A percentile compares a stretch with the other conserved stretches of the same genome.
Evolutionary conservation across 192 early-diverging fungal species (phyloP).

Genomic region (Podila clonocystis): DNA sequence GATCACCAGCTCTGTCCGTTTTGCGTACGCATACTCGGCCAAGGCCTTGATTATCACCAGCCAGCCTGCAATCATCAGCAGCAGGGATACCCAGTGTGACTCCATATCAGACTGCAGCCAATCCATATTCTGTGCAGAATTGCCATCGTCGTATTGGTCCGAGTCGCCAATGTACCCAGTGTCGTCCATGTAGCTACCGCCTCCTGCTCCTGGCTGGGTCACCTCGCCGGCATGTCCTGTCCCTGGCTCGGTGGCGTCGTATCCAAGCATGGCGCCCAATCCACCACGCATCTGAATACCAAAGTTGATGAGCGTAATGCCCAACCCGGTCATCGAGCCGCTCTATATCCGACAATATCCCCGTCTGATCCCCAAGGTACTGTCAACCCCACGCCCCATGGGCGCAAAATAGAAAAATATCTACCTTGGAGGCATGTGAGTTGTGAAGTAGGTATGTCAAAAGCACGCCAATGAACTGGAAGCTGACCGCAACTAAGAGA

Average conservation of each 20-base stretch:
- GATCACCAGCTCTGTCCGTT: conserved; percentile 76
- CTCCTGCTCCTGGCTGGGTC: conserved; percentile 17
- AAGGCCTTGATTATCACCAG: conserved; percentile 75
- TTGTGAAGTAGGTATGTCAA: conserved; percentile 89
- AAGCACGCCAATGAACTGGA: conserved; percentile 86
- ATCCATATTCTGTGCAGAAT: conserved; percentile 13
- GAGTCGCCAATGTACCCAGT: conserved; percentile 18
- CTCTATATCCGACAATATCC: no score
- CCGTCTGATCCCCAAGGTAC: no score
- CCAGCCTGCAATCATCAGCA: conserved; percentile 80
- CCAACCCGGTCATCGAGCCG: conserved; percentile 77
- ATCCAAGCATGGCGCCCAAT: conserved; percentile 46
- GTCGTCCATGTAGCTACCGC: conserved; percentile 9
- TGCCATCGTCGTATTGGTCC: background rate
- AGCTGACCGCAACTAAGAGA: conserved; percentile 64
- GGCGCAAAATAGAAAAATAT: no score
- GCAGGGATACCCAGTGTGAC: conserved; percentile 73
- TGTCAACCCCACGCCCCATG: no score
- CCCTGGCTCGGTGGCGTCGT: background rate
- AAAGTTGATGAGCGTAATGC: conserved; percentile 80
- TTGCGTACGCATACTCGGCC: conserved; percentile 77
- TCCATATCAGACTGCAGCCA: conserved; percentile 50
- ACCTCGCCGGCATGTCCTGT: conserved; percentile 20
- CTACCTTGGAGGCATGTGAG: conserved; percentile 83
- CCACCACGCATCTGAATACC: conserved; percentile 73